These are phyloP conservation scores for Pyrus betulifolia DNA, from an alignment of 306 rosid species.

Conservation along the genomic window DNA sequence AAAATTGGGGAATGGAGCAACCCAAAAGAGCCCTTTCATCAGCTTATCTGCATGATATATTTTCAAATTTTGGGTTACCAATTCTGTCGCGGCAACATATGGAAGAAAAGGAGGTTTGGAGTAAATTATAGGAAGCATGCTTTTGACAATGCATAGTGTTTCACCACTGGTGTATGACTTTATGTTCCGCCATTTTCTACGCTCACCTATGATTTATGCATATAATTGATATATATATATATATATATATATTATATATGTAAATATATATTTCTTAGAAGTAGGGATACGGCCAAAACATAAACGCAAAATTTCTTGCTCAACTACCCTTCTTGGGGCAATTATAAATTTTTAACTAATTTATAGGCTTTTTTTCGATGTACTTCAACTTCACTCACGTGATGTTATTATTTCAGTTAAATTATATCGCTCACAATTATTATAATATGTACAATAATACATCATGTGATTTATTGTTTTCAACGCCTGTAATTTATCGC, in stretches of 20 bases:
- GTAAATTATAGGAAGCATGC: slow-evolving; percentile 59
- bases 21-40: slow-evolving; percentile 28
- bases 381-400: background rate
- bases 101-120: slow-evolving; percentile 4
- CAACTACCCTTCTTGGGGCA: slow-evolving; percentile 39
- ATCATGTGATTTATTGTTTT: no score
- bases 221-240: slow-evolving; percentile 10
- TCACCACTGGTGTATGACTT: slow-evolving; percentile 17
- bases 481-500: background rate
- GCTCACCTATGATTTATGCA: slow-evolving; percentile 21
- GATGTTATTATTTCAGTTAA: background rate
- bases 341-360: background rate
- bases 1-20: slow-evolving; percentile 29
- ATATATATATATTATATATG: slow-evolving; percentile 9
- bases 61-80: slow-evolving; percentile 37
- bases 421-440: no score
- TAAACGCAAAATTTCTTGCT: slow-evolving; percentile 45
- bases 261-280: background rate
- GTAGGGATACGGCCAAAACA: slow-evolving; percentile 1
- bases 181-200: slow-evolving; percentile 47
- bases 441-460: no score
- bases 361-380: background rate
- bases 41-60: slow-evolving; percentile 48
- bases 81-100: slow-evolving; percentile 25
- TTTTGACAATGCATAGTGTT: slow-evolving; percentile 8